Evolutionary conservation across 2,329 filamentous ascomycete genomes (phyloP), one percentile per base, ranked within the genome.

Genomic region (Curvularia hawaiiensis): DNA sequence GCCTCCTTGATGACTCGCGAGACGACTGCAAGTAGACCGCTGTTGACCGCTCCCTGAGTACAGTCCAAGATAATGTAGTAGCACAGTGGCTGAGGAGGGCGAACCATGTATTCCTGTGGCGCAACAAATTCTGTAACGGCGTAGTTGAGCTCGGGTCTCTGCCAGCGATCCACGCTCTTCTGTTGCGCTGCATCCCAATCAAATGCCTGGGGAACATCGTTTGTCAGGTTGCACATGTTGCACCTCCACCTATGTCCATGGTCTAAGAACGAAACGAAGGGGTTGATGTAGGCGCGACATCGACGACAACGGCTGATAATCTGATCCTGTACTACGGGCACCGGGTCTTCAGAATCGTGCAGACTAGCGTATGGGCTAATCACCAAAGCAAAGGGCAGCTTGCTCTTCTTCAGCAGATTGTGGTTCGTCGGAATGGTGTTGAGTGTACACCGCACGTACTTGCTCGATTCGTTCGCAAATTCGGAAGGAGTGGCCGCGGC

Each of bases 151-250:
- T 99, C 95, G 39, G 92, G 85, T 68, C 95, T 85, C 76, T 96
- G 89, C 90, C 95, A 96, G 73, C 95, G 84, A 75, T 99, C 94
- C 50, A 96, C 89, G 51, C 88, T 90, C 81, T 96, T 93, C 78
- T 98, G 94, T 53, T 92, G 84, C 44, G 91, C 89, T 33, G 92
- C 89, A 78, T 99, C 95, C 95, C 95, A 99, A 76, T 99, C 95
- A 66, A 99, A 99, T 38, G 93, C 93, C 61, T 99, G 95, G n/a
- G 95, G 95, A 39, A 98, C 94, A 69, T 99, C 95, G 75, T 99
- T 99, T 67, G 93, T 97, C 64, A 99, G 83, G 78, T 97, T 98
- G 79, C 95, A 99, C 93, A 99, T 97, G 80, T 99, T 99, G 82
- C 95, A 99, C 72, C 94, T 89, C 95, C 95, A 99, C 73, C 95